These are phyloP conservation scores for Triangularia setosa DNA, from an alignment of 2,329 filamentous ascomycete genomes.

Conservation along the genomic window DNA sequence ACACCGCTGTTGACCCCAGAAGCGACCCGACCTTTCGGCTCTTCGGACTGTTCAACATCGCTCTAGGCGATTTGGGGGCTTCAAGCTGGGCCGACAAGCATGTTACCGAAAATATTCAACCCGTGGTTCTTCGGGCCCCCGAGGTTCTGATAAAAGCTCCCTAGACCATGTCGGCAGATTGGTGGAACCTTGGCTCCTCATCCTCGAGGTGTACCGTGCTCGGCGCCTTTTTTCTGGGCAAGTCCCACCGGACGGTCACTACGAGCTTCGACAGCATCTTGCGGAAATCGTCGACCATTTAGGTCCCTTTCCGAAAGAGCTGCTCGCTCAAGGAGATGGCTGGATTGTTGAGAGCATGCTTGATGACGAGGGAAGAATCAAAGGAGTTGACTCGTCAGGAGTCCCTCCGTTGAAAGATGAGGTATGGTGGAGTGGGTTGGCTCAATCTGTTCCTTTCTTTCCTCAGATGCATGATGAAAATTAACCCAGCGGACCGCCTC, in stretches of 20 bases:
- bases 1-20: conserved; percentile 1
- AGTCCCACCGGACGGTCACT: conserved; percentile 3
- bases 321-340: conserved; percentile 12
- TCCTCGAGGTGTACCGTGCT: no score
- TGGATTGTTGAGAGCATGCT: conserved; percentile 5
- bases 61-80: conserved; percentile 19
- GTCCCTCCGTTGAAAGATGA: conserved; percentile 2
- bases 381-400: neutral
- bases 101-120: conserved; percentile 17
- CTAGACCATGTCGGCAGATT: conserved; percentile 11
- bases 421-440: conserved; percentile 5
- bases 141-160: conserved; percentile 17
- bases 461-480: conserved; percentile 10
- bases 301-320: conserved; percentile 9
- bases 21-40: no score
- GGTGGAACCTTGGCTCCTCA: conserved; percentile 19
- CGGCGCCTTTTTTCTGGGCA: conserved; percentile 11
- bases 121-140: conserved; percentile 13
- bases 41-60: conserved; percentile 15
- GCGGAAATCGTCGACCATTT: conserved; percentile 15
- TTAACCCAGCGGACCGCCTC: conserved; percentile 12
- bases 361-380: conserved; percentile 9
- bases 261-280: conserved; percentile 12
- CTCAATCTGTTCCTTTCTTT: conserved; percentile 6
- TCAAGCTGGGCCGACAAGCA: conserved; percentile 14